These are phyloP conservation scores for Hylodesmum podocarpum DNA, from an alignment of 306 rosid genomes.

Conservation along the genomic window DNA sequence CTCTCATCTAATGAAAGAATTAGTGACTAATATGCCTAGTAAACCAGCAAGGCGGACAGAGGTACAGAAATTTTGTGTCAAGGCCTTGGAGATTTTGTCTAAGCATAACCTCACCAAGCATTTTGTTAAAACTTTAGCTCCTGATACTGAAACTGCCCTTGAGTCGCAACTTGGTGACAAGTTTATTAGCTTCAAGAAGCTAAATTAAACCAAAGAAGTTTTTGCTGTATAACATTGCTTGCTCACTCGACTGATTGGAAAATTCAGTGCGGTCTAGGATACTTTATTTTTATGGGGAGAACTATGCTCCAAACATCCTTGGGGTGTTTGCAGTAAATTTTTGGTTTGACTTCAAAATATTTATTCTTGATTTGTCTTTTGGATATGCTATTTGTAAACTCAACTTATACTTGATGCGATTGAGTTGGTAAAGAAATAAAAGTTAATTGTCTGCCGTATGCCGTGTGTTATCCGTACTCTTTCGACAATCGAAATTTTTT, in stretches of 20 bases:
- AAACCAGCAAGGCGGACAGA: conserved; percentile 69
- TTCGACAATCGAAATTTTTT: no score
- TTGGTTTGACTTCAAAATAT: background rate
- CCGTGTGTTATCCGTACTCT: no score
- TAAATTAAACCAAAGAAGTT: conserved; percentile 14
- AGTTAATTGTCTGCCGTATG: no score
- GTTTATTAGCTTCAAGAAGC: conserved; percentile 50
- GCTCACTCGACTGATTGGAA: background rate
- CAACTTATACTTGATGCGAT: background rate
- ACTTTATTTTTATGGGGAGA: background rate
- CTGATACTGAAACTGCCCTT: conserved; percentile 54
- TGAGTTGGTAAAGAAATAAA: conserved; percentile 4
- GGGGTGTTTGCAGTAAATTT: conserved; percentile 17
- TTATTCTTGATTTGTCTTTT: background rate
- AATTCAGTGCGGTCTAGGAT: background rate
- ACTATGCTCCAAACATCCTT: background rate
- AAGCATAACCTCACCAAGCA: conserved; percentile 46
- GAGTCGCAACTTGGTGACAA: conserved; percentile 66
- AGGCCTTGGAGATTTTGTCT: conserved; percentile 51
- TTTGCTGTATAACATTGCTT: background rate
- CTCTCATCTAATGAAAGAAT: conserved; percentile 55
- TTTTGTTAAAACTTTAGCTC: conserved; percentile 48
- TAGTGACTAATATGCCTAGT: conserved; percentile 63
- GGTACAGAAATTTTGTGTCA: conserved; percentile 60
- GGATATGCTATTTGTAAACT: background rate